phyloP scores from a whole-genome alignment of 495 filamentous ascomycete genomes.

The Aspergillus cavernicola region DNA sequence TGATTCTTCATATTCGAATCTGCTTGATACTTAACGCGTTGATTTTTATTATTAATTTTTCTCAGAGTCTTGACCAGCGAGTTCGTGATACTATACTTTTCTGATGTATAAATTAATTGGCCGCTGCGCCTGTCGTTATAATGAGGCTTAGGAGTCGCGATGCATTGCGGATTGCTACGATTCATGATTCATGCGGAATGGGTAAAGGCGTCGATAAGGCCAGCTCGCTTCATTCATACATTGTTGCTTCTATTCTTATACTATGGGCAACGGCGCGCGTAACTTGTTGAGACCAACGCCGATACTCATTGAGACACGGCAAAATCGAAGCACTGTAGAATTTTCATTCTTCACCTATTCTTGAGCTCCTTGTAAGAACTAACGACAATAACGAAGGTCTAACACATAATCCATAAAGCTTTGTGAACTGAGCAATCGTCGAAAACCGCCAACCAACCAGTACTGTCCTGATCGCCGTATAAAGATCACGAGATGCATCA shows the following conservation, averaged over 20 bases:
- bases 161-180: neutral
- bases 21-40: neutral
- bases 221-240: too few relatives aligned
- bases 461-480: neutral
- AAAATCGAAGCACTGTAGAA: neutral
- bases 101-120: neutral
- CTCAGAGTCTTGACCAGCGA: neutral
- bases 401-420: constrained; percentile 5
- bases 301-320: too few relatives aligned
- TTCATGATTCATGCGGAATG: too few relatives aligned
- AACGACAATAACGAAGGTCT: constrained; percentile 2
- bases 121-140: neutral
- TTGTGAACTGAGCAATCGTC: neutral
- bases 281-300: too few relatives aligned
- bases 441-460: neutral
- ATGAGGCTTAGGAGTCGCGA: neutral
- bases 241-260: neutral
- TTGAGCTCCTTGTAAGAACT: neutral
- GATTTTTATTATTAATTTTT: neutral
- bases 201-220: too few relatives aligned
- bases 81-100: neutral
- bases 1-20: neutral
- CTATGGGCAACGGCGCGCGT: too few relatives aligned
- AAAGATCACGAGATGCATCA: neutral
- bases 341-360: neutral